These are phyloP conservation scores for Xylariaceae sp. DNA, from an alignment of 2,329 filamentous ascomycete species.

Conservation along the genomic window DNA sequence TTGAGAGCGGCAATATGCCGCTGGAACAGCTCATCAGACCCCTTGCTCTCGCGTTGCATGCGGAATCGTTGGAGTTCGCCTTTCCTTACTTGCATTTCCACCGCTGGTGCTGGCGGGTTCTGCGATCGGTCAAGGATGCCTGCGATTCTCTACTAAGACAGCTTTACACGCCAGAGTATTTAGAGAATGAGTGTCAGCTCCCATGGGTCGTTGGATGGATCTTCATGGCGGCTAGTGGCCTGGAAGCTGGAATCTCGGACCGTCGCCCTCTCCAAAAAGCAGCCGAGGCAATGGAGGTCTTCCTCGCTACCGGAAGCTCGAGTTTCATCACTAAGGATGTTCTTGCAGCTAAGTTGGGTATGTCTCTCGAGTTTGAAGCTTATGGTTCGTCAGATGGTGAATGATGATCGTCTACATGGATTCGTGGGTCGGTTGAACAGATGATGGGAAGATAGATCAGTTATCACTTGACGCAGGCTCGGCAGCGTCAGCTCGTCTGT, in stretches of 20 bases:
- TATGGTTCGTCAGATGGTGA: background rate
- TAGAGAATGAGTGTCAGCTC: conserved; percentile 39
- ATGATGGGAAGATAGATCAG: too few species aligned
- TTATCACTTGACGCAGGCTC: too few species aligned
- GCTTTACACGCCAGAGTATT: conserved; percentile 35
- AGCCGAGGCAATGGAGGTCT: conserved; percentile 4
- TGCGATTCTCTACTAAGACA: conserved; percentile 32
- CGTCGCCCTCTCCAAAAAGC: conserved; percentile 6
- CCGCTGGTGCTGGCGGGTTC: conserved; percentile 38
- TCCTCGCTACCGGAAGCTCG: background rate
- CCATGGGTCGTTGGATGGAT: conserved; percentile 41
- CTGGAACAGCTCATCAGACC: conserved; percentile 30
- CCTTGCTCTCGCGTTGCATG: conserved; percentile 34
- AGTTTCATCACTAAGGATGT: background rate
- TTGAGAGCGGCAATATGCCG: conserved; percentile 11
- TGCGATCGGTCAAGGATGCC: conserved; percentile 32
- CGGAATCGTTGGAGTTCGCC: conserved; percentile 35
- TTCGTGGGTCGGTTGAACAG: too few species aligned
- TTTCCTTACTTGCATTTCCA: conserved; percentile 44
- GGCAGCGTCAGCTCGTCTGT: too few species aligned
- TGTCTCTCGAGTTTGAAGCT: background rate
- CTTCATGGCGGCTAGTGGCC: conserved; percentile 30
- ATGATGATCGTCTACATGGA: too few species aligned
- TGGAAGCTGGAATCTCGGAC: background rate
- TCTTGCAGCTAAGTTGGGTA: conserved; percentile 1